These are phyloP conservation scores for Candida piceae DNA, from an alignment of 805 yeast species.

Conservation along the genomic window DNA sequence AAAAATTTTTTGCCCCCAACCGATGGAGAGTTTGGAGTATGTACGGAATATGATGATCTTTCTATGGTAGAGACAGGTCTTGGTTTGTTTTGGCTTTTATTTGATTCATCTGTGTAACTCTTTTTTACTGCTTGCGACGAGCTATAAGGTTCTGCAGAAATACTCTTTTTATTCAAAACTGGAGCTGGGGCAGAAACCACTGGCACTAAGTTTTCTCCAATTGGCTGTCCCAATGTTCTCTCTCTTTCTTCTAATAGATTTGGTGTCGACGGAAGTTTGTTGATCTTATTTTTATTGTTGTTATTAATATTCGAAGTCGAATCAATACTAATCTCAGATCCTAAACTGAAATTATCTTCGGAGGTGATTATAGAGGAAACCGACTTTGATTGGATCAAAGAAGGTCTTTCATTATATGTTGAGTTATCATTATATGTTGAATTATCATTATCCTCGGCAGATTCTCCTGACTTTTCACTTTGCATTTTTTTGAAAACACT, in stretches of 20 bases:
- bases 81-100: slow-evolving; percentile 9
- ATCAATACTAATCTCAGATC: too few species aligned
- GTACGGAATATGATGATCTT: slow-evolving; percentile 22
- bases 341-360: too few species aligned
- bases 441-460: too few species aligned
- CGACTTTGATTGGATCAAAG: too few species aligned
- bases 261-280: slow-evolving; percentile 1
- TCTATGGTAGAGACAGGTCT: slow-evolving; percentile 38
- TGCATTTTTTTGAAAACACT: too few species aligned
- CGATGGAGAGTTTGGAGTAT: slow-evolving; percentile 30
- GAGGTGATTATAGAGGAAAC: too few species aligned
- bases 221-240: background rate
- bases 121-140: background rate
- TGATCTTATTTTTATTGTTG: too few species aligned
- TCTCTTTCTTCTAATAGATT: background rate
- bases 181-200: slow-evolving; percentile 32
- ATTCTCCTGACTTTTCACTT: too few species aligned
- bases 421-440: too few species aligned
- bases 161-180: background rate
- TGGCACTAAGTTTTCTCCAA: slow-evolving; percentile 29
- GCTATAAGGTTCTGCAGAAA: slow-evolving; percentile 4
- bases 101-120: slow-evolving; percentile 3
- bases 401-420: too few species aligned
- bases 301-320: too few species aligned
- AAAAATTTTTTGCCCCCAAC: slow-evolving; percentile 44